A percentile compares a stretch with the other conserved stretches of the same genome.
Evolutionary conservation across 257 asterid species (phyloP).

Genomic region (Misopates orontium): DNA sequence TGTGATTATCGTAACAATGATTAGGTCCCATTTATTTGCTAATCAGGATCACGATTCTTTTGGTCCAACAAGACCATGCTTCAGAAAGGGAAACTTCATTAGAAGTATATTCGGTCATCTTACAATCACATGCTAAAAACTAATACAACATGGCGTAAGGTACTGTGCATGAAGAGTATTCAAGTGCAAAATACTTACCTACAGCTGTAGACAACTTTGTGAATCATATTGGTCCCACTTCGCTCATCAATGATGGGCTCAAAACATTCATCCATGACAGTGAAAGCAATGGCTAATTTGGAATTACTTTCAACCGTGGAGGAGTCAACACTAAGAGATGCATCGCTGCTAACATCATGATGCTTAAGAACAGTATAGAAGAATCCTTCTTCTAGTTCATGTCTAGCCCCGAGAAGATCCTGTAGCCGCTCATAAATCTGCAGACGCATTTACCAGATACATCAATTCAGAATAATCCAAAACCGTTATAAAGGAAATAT

Average conservation of each 20-base stretch:
- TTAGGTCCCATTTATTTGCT: conserved; percentile 9
- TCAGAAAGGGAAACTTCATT: background rate
- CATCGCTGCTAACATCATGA: conserved; percentile 45
- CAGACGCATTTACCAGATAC: conserved; percentile 29
- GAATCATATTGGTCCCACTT: conserved; percentile 64
- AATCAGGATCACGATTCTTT: conserved; percentile 5
- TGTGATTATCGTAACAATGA: background rate
- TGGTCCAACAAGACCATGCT: conserved; percentile 18
- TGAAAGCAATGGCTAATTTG: conserved; percentile 62
- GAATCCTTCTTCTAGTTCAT: conserved; percentile 73
- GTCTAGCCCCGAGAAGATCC: conserved; percentile 67
- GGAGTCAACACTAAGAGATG: conserved; percentile 35
- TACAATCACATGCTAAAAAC: conserved; percentile 13
- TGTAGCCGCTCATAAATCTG: conserved; percentile 71
- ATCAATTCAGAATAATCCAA: conserved; percentile 27
- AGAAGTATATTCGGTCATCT: conserved; percentile 18
- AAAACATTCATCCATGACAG: conserved; percentile 68
- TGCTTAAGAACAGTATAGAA: conserved; percentile 71
- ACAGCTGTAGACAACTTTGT: conserved; percentile 58
- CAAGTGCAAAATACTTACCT: conserved; percentile 48
- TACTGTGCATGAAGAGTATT: conserved; percentile 15
- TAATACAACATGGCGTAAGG: conserved; percentile 10
- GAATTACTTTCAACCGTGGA: conserved; percentile 51
- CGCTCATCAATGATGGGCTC: conserved; percentile 59
- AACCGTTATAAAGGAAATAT: conserved; percentile 5